A percentile compares a stretch with the other conserved stretches of the same genome.
These are phyloP conservation scores for Ilyonectria robusta DNA, from an alignment of 2,329 filamentous ascomycete genomes.

Conservation along the genomic window DNA sequence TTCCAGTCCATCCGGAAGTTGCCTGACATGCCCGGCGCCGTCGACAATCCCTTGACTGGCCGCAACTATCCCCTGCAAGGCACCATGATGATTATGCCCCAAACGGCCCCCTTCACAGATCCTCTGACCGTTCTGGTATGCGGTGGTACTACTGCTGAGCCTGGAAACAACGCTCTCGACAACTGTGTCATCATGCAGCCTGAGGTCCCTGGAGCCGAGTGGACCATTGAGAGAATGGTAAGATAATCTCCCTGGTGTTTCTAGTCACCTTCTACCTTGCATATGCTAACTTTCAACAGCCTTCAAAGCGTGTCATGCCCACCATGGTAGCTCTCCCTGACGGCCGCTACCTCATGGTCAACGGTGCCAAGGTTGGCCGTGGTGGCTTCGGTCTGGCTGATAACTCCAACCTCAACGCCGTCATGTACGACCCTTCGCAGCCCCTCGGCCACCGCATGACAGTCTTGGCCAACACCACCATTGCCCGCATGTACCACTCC, in stretches of 20 bases:
- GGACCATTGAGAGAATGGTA: slow-evolving; percentile 76
- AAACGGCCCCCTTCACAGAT: slow-evolving; percentile 73
- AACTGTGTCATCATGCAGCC: slow-evolving; percentile 76
- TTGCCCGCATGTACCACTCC: slow-evolving; percentile 76
- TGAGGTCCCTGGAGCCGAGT: slow-evolving; percentile 67
- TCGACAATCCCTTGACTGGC: slow-evolving; percentile 71
- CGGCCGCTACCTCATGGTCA: slow-evolving; percentile 75
- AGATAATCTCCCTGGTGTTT: background rate
- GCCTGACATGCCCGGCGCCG: slow-evolving; percentile 74
- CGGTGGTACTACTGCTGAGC: slow-evolving; percentile 71
- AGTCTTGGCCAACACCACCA: slow-evolving; percentile 75
- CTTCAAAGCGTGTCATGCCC: slow-evolving; percentile 73
- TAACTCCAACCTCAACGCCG: slow-evolving; percentile 70
- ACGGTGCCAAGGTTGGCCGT: slow-evolving; percentile 71
- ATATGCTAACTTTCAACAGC: slow-evolving; percentile 46
- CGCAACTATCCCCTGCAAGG: slow-evolving; percentile 78
- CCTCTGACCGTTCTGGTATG: slow-evolving; percentile 74
- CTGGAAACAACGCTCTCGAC: slow-evolving; percentile 69
- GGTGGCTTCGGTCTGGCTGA: slow-evolving; percentile 74
- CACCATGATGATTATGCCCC: slow-evolving; percentile 73
- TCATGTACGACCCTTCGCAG: slow-evolving; percentile 73
- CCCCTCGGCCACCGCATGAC: slow-evolving; percentile 71
- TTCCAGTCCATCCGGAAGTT: slow-evolving; percentile 70
- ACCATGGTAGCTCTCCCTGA: slow-evolving; percentile 76
- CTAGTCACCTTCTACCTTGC: no score